Conservation (phyloP, 2,329 filamentous ascomycete genomes). For the Monosporascus sp. region DNA sequence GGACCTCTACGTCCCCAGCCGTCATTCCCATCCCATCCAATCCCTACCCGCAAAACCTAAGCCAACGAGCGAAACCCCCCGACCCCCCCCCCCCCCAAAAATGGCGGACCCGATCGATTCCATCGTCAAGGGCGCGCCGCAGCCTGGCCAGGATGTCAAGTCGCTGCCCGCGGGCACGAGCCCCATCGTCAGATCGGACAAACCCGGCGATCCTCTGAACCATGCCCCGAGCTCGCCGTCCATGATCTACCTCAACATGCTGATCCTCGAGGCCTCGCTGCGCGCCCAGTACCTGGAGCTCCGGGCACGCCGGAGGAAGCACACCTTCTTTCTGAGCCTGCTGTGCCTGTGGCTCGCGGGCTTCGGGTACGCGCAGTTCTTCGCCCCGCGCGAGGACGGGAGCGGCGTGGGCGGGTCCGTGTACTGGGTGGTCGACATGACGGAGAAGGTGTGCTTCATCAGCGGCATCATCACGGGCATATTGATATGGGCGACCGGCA, state of each 20-base stretch:
- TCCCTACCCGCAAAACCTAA: background rate
- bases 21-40: background rate
- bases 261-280: conserved; percentile 92
- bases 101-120: conserved; percentile 74
- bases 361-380: conserved; percentile 86
- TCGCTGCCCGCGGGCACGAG: conserved; percentile 37
- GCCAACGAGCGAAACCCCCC: conserved; percentile 2
- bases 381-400: conserved; percentile 94
- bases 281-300: conserved; percentile 90
- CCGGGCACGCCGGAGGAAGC: conserved; percentile 79
- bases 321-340: conserved; percentile 84
- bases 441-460: conserved; percentile 86
- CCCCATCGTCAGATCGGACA: conserved; percentile 39
- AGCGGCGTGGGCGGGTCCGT: conserved; percentile 85
- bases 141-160: conserved; percentile 50
- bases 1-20: background rate
- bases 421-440: conserved; percentile 92
- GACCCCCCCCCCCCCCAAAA: too few species aligned
- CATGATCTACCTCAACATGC: conserved; percentile 96
- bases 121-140: conserved; percentile 83
- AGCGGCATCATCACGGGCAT: conserved; percentile 82
- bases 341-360: conserved; percentile 74
- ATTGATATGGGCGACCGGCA: conserved; percentile 88
- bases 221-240: conserved; percentile 84
- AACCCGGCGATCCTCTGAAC: conserved; percentile 64